phyloP scores from a whole-genome alignment of 441 rosid genomes.

The Bruguiera hainesii region DNA sequence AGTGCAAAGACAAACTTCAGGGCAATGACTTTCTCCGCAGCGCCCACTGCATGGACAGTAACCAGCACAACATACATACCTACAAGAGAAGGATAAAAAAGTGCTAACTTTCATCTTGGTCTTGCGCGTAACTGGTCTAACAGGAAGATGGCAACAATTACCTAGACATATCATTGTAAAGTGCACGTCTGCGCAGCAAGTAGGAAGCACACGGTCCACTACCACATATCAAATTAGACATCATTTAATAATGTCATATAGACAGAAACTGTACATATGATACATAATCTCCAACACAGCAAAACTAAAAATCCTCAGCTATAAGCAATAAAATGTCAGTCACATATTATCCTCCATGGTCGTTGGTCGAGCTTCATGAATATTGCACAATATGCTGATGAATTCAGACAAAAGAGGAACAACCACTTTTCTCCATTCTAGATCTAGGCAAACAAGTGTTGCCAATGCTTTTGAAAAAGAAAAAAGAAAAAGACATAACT shows the following conservation, averaged over 20 bases:
- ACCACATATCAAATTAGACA: conserved; percentile 8
- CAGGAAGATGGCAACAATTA: conserved; percentile 17
- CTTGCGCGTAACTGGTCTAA: background rate
- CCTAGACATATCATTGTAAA: conserved; percentile 93
- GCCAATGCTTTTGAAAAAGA: too few relatives aligned
- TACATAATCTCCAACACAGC: background rate
- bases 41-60: conserved; percentile 88
- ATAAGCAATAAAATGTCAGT: too few relatives aligned
- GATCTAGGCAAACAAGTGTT: too few relatives aligned
- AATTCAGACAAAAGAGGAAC: too few relatives aligned
- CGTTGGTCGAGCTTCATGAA: too few relatives aligned
- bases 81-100: conserved; percentile 12
- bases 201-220: conserved; percentile 88
- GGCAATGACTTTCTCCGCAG: conserved; percentile 84
- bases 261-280: too few relatives aligned
- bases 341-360: background rate
- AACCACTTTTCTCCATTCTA: too few relatives aligned
- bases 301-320: background rate
- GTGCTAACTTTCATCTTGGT: background rate
- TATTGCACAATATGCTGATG: too few relatives aligned
- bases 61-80: conserved; percentile 91
- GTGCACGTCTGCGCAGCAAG: conserved; percentile 79
- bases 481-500: too few relatives aligned
- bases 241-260: too few relatives aligned
- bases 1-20: conserved; percentile 80